Conservation (phyloP, 352 stramenopile species). For the Pythium aristosporum region DNA sequence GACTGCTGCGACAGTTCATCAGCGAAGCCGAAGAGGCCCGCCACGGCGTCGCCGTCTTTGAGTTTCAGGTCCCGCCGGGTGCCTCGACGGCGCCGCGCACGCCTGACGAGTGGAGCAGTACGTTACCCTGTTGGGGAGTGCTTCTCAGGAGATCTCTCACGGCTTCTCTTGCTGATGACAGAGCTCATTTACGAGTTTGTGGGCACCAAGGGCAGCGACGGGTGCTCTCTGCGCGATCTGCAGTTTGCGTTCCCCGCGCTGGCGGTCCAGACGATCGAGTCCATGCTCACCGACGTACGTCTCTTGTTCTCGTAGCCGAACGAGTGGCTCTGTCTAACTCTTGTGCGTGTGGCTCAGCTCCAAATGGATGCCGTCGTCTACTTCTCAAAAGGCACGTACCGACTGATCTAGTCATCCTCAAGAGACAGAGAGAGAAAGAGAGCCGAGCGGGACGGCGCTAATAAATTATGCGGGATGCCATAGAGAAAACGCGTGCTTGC, state of each 20-base stretch:
- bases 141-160: too few species aligned
- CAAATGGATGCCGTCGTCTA: constrained; percentile 71
- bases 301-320: too few species aligned
- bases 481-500: too few species aligned
- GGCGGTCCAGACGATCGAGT: constrained; percentile 44
- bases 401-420: constrained; percentile 32
- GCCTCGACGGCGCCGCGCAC: constrained; percentile 25
- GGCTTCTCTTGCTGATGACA: constrained; percentile 12
- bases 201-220: constrained; percentile 28
- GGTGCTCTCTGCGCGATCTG: constrained; percentile 51
- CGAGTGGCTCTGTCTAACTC: too few species aligned
- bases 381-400: constrained; percentile 52
- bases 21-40: constrained; percentile 52
- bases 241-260: constrained; percentile 58
- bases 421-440: not conserved
- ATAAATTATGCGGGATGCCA: constrained; percentile 26
- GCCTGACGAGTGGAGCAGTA: constrained; percentile 60
- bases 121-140: constrained; percentile 1
- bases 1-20: constrained; percentile 63
- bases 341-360: constrained; percentile 30
- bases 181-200: constrained; percentile 48
- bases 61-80: constrained; percentile 32
- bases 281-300: constrained; percentile 60
- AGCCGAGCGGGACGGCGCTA: not conserved
- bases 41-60: constrained; percentile 59